Percentiles rank a stretch among this genome's conserved stretches.
These are phyloP conservation scores for Porcisia hertigi DNA, from an alignment of 208 protist species.

Conservation along the genomic window DNA sequence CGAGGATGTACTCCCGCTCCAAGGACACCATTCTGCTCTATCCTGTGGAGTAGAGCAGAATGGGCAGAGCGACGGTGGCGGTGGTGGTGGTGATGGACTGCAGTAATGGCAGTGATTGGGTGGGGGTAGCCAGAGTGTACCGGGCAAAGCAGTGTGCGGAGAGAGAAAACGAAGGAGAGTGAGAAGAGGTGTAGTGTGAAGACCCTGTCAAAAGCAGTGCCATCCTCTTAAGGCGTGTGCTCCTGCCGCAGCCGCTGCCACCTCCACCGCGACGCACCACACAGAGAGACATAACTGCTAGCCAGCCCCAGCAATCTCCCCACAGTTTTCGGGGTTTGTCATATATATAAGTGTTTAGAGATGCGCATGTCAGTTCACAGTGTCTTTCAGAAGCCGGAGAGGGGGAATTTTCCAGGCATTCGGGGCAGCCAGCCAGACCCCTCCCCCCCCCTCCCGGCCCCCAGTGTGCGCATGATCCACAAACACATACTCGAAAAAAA, in stretches of 20 bases:
- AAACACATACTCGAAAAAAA: not conserved
- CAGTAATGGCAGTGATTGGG: not conserved
- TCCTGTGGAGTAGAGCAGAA: not conserved
- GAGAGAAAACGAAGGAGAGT: not conserved
- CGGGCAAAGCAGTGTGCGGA: not conserved
- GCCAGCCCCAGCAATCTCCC: not conserved
- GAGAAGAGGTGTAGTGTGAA: not conserved
- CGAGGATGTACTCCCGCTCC: slow-evolving; percentile 45
- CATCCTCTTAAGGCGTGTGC: not conserved
- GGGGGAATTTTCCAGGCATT: too few relatives aligned
- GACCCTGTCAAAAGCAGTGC: not conserved
- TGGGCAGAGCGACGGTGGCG: not conserved
- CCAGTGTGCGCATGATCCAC: not conserved
- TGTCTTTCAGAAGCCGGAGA: not conserved
- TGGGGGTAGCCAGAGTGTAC: not conserved
- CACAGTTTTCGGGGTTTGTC: not conserved
- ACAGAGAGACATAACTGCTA: too few relatives aligned
- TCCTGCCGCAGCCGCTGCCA: not conserved
- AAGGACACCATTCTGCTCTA: slow-evolving; percentile 24
- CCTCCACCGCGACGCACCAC: not conserved
- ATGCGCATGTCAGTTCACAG: not conserved
- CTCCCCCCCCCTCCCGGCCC: not conserved
- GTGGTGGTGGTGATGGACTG: not conserved
- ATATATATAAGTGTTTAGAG: not conserved
- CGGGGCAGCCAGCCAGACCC: not conserved